phyloP scores from a whole-genome alignment of 805 yeast species.

The Candida odintsovae region DNA sequence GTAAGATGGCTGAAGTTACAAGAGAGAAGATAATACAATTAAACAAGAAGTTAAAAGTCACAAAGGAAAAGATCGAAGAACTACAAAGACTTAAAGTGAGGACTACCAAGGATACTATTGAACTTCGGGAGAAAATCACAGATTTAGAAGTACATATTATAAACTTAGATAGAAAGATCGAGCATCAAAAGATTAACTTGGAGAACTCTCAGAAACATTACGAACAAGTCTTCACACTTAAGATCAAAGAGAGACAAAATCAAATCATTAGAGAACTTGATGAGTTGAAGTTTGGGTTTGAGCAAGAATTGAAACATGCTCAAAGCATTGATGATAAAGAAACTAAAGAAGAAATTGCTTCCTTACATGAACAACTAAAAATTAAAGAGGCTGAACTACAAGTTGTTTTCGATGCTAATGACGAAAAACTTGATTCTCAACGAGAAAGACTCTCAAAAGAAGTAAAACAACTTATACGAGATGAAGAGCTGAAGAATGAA shows the following conservation, averaged over 20 bases:
- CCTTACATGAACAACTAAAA: background rate
- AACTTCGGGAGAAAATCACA: slow-evolving; percentile 10
- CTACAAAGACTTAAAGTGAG: slow-evolving; percentile 1
- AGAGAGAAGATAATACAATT: slow-evolving; percentile 8
- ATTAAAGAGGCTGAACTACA: background rate
- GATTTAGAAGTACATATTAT: slow-evolving; percentile 12
- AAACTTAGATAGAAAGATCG: slow-evolving; percentile 11
- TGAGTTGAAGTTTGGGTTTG: slow-evolving; percentile 24
- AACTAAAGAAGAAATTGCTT: background rate
- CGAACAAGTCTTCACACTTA: slow-evolving; percentile 11
- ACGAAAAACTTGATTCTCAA: background rate
- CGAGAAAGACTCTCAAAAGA: slow-evolving; percentile 1
- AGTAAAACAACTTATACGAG: background rate
- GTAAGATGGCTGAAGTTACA: slow-evolving; percentile 7
- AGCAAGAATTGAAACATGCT: slow-evolving; percentile 27
- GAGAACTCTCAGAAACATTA: slow-evolving; percentile 7
- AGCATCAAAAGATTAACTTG: background rate
- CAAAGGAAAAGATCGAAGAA: slow-evolving; percentile 4
- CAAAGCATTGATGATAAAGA: slow-evolving; percentile 2
- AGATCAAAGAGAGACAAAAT: slow-evolving; percentile 27
- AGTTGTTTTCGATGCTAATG: background rate
- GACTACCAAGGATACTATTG: slow-evolving; percentile 1
- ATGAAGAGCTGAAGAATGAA: slow-evolving; percentile 12
- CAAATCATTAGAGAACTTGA: slow-evolving; percentile 26
- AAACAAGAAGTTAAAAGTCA: slow-evolving; percentile 7